A percentile compares a stretch with the other conserved stretches of the same genome.
These are phyloP conservation scores for Volvox africanus DNA, from an alignment of 139 green algal genomes.

Conservation along the genomic window DNA sequence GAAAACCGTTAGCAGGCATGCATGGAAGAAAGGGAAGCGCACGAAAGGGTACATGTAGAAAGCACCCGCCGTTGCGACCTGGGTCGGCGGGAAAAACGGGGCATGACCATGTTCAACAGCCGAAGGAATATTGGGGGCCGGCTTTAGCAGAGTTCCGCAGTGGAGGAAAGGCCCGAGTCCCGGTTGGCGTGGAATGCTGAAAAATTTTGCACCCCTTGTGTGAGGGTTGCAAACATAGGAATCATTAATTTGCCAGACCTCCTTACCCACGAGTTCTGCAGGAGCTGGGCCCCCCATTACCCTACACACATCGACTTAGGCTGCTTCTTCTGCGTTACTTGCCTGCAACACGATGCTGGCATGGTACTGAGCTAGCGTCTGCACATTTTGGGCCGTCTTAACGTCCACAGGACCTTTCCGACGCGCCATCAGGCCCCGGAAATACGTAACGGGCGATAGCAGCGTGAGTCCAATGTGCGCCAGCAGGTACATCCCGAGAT, in stretches of 20 bases:
- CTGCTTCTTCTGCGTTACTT: background rate
- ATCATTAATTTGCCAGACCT: no score
- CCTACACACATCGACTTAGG: background rate
- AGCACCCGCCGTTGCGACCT: background rate
- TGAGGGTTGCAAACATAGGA: no score
- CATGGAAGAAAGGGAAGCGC: slow-evolving; percentile 4
- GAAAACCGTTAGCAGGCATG: slow-evolving; percentile 5
- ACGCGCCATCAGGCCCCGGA: slow-evolving; percentile 5
- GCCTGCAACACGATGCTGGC: slow-evolving; percentile 25
- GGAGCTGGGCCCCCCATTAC: no score
- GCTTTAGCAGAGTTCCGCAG: no score
- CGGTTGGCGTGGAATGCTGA: no score
- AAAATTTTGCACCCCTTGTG: no score
- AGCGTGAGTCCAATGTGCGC: slow-evolving; percentile 38
- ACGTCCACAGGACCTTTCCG: background rate
- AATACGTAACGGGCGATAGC: slow-evolving; percentile 12
- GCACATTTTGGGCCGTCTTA: slow-evolving; percentile 9
- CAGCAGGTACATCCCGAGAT: slow-evolving; percentile 18
- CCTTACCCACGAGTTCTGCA: no score
- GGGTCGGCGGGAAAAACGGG: background rate
- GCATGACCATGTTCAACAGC: no score
- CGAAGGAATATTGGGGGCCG: no score
- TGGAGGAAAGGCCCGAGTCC: no score
- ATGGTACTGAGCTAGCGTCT: slow-evolving; percentile 20
- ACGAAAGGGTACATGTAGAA: slow-evolving; percentile 35